Percentiles rank a stretch among this genome's conserved stretches.
These are phyloP conservation scores for Mimosa pudica DNA, from an alignment of 306 rosid species.

Conservation along the genomic window DNA sequence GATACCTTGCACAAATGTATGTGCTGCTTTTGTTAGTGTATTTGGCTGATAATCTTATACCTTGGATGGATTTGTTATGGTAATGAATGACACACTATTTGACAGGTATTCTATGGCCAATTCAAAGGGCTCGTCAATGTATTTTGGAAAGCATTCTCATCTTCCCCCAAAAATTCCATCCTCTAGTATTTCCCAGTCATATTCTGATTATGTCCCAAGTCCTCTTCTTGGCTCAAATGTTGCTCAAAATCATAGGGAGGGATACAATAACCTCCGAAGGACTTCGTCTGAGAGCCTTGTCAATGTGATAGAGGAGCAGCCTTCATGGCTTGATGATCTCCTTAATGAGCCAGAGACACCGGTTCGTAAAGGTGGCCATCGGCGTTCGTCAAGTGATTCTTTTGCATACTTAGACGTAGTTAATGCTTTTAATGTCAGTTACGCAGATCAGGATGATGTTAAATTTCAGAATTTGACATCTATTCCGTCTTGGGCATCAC, in stretches of 20 bases:
- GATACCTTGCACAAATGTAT: neutral
- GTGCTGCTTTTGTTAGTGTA: slow-evolving; percentile 1
- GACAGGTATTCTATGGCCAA: slow-evolving; percentile 60
- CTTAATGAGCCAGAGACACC: slow-evolving; percentile 84
- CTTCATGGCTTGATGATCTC: slow-evolving; percentile 88
- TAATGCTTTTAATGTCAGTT: slow-evolving; percentile 44
- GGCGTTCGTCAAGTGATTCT: slow-evolving; percentile 85
- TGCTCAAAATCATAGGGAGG: slow-evolving; percentile 64
- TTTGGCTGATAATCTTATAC: neutral
- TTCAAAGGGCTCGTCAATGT: slow-evolving; percentile 71
- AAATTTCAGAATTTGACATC: slow-evolving; percentile 45
- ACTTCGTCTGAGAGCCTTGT: slow-evolving; percentile 73
- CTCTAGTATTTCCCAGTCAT: slow-evolving; percentile 63
- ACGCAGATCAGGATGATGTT: slow-evolving; percentile 52
- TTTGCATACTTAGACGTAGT: slow-evolving; percentile 56
- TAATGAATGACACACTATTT: slow-evolving; percentile 17
- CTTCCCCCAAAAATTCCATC: slow-evolving; percentile 90
- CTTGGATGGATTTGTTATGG: slow-evolving; percentile 1
- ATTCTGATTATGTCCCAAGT: slow-evolving; percentile 60
- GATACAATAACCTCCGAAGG: slow-evolving; percentile 60
- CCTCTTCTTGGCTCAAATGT: slow-evolving; percentile 54
- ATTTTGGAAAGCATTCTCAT: slow-evolving; percentile 65
- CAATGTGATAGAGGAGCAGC: slow-evolving; percentile 69
- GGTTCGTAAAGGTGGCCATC: slow-evolving; percentile 72
- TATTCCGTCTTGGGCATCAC: slow-evolving; percentile 63